phyloP scores from a whole-genome alignment of 2,329 filamentous ascomycete genomes.

The Colletotrichum godetiae region DNA sequence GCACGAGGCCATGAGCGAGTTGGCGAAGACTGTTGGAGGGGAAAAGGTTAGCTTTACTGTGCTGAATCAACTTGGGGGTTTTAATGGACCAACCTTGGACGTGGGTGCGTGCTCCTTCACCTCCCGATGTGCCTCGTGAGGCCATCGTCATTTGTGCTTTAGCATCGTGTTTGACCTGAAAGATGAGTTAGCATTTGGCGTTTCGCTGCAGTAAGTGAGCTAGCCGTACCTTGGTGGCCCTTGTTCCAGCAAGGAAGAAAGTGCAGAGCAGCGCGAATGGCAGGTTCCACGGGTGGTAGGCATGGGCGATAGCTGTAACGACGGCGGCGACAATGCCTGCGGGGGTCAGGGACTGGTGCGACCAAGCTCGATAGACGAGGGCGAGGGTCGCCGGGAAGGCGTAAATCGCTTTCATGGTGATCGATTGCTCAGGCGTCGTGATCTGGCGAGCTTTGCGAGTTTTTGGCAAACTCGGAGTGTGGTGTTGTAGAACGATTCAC shows the following conservation, averaged over 20 bases:
- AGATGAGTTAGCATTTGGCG: no score
- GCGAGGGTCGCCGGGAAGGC: slow-evolving; percentile 68
- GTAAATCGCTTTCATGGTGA: slow-evolving; percentile 66
- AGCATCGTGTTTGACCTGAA: slow-evolving; percentile 89
- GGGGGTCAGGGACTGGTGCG: slow-evolving; percentile 73
- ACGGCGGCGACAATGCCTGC: slow-evolving; percentile 43
- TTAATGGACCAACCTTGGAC: slow-evolving; percentile 71
- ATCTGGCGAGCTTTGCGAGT: background rate
- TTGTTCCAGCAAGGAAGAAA: slow-evolving; percentile 89
- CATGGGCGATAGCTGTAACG: slow-evolving; percentile 66
- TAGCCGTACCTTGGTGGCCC: slow-evolving; percentile 78
- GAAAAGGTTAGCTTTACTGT: background rate
- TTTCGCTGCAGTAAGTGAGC: background rate
- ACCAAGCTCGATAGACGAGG: slow-evolving; percentile 75
- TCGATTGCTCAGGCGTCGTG: background rate
- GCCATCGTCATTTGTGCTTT: slow-evolving; percentile 86
- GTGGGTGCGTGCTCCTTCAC: slow-evolving; percentile 85
- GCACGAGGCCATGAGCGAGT: slow-evolving; percentile 82
- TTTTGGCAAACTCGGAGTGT: background rate
- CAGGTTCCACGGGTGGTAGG: slow-evolving; percentile 92
- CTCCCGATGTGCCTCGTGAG: slow-evolving; percentile 77
- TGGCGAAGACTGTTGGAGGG: slow-evolving; percentile 74
- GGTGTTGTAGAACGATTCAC: background rate
- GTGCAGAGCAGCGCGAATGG: slow-evolving; percentile 85
- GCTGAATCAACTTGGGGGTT: no score